Conservation (phyloP, 108 stramenopile genomes). For the Cyclotella sp. region DNA sequence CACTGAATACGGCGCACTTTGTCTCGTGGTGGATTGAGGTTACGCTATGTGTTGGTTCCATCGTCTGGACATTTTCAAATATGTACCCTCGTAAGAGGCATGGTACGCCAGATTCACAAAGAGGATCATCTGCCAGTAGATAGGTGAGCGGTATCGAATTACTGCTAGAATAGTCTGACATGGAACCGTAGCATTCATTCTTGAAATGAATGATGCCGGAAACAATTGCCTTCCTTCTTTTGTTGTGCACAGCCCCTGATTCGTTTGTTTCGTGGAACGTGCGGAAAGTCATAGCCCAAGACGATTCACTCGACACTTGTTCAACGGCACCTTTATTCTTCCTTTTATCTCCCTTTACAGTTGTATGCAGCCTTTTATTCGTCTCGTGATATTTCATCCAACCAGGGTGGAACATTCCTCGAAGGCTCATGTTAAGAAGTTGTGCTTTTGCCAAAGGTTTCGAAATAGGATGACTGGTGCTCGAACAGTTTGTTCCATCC, state of each 20-base stretch:
- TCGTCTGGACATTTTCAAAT: slow-evolving; percentile 27
- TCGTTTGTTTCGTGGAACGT: background rate
- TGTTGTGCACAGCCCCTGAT: background rate
- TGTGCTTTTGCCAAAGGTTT: slow-evolving; percentile 48
- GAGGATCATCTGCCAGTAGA: slow-evolving; percentile 49
- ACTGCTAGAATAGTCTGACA: background rate
- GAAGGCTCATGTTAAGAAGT: slow-evolving; percentile 39
- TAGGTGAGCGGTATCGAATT: slow-evolving; percentile 25
- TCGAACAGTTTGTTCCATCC: slow-evolving; percentile 4
- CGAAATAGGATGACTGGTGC: slow-evolving; percentile 22
- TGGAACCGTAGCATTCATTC: slow-evolving; percentile 1
- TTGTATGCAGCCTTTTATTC: slow-evolving; percentile 1
- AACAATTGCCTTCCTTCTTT: slow-evolving; percentile 28
- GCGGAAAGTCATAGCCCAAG: background rate
- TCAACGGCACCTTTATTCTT: background rate
- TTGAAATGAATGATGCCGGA: slow-evolving; percentile 17
- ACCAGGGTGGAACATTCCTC: slow-evolving; percentile 25
- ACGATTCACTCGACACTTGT: background rate
- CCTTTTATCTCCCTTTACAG: background rate
- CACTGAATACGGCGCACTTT: background rate
- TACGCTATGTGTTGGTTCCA: background rate
- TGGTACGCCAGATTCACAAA: slow-evolving; percentile 36
- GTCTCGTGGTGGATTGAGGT: background rate
- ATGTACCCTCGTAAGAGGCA: slow-evolving; percentile 45
- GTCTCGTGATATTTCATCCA: slow-evolving; percentile 30